phyloP scores from a whole-genome alignment of 176 grass and related monocot genomes.

The Tuctoria greenei region DNA sequence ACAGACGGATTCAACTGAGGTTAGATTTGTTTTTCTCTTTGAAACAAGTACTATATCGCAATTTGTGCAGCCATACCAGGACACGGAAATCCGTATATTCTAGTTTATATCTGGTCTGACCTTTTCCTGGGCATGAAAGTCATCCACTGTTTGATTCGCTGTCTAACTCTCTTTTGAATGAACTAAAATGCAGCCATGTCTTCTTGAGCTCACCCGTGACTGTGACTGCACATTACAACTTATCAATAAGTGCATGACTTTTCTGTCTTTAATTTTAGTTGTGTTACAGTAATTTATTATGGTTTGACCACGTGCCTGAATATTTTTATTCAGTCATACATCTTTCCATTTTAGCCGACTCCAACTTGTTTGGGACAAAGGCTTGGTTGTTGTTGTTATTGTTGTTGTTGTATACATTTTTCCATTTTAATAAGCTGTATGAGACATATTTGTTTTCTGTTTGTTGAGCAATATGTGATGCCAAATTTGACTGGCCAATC shows the following conservation, averaged over 20 bases:
- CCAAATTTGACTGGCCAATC: background rate
- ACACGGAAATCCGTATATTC: background rate
- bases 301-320: background rate
- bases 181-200: background rate
- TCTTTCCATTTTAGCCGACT: background rate
- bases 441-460: background rate
- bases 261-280: background rate
- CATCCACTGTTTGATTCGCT: background rate
- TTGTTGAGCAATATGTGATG: background rate
- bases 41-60: background rate
- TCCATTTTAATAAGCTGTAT: background rate
- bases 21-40: conserved; percentile 29
- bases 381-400: too few species aligned
- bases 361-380: too few species aligned
- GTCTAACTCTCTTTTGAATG: background rate
- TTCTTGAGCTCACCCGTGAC: background rate
- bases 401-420: too few species aligned
- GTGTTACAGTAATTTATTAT: conserved; percentile 7
- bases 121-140: background rate
- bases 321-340: background rate
- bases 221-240: conserved; percentile 12
- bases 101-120: background rate
- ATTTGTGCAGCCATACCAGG: background rate
- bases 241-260: conserved; percentile 7
- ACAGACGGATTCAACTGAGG: conserved; percentile 77